Conservation (phyloP, 441 rosid genomes). For the Erysimum pusillum region DNA sequence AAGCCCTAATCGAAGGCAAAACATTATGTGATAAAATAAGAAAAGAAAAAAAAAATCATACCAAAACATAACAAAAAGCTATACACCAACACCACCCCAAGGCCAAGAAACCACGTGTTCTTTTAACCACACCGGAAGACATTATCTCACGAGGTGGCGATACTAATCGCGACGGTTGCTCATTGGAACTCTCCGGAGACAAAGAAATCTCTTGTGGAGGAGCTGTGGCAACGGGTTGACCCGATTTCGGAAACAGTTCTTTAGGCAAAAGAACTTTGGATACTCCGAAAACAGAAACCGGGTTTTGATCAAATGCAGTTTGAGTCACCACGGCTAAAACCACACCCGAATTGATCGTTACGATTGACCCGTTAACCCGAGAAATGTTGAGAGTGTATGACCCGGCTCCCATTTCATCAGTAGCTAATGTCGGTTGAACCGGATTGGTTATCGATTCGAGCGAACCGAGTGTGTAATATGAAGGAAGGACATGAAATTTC, state of each 20-base stretch:
- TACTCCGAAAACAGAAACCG: constrained; percentile 84
- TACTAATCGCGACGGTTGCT: constrained; percentile 52
- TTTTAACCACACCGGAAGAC: constrained; percentile 29
- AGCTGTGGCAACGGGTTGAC: constrained; percentile 53
- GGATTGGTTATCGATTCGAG: constrained; percentile 90
- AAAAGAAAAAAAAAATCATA: constrained; percentile 28
- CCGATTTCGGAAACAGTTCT: constrained; percentile 53
- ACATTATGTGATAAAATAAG: neutral
- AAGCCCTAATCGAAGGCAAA: constrained; percentile 38
- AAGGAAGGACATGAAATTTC: constrained; percentile 84
- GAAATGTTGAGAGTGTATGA: constrained; percentile 86
- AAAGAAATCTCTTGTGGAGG: constrained; percentile 59
- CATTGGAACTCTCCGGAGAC: constrained; percentile 56
- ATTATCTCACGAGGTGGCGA: constrained; percentile 67
- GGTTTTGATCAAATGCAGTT: constrained; percentile 88
- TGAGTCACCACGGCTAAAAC: constrained; percentile 85
- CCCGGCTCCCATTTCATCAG: constrained; percentile 80
- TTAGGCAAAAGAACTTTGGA: constrained; percentile 82
- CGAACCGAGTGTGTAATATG: constrained; percentile 89
- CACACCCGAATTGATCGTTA: constrained; percentile 77
- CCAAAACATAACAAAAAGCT: constrained; percentile 49
- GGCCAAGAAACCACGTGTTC: constrained; percentile 27
- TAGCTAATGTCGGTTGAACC: constrained; percentile 87
- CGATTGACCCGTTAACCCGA: constrained; percentile 72
- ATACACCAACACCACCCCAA: constrained; percentile 58